These are phyloP conservation scores for Sporothrix humicola DNA, from an alignment of 2,329 filamentous ascomycete genomes.

Conservation along the genomic window DNA sequence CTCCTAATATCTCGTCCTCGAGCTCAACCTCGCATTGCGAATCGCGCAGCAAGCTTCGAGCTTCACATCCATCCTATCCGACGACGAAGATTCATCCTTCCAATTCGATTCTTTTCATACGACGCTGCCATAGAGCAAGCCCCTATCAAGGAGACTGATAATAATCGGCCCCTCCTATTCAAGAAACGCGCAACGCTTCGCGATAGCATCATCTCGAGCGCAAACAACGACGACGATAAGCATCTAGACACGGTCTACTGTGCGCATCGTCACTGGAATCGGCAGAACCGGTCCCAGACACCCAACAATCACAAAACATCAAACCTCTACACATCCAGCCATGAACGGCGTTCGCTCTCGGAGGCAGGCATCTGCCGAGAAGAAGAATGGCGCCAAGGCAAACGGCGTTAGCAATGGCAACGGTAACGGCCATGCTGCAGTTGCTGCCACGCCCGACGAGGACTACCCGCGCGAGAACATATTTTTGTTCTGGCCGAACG, in stretches of 20 bases:
- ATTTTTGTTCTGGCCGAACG: constrained; percentile 80
- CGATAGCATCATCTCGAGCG: not conserved
- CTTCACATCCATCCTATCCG: not conserved
- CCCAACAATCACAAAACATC: not conserved
- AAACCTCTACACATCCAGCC: not conserved
- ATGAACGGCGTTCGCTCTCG: constrained; percentile 44
- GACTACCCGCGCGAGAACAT: constrained; percentile 67
- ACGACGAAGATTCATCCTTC: not conserved
- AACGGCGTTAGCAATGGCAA: constrained; percentile 44
- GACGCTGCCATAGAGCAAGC: not conserved
- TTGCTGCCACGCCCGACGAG: not conserved
- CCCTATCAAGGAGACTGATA: not conserved
- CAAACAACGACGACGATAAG: not conserved
- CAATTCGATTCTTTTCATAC: not conserved
- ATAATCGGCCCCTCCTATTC: not conserved
- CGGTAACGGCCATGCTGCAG: constrained; percentile 46
- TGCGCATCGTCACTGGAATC: not conserved
- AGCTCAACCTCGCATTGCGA: constrained; percentile 24
- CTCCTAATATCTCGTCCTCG: not conserved
- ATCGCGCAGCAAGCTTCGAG: not conserved
- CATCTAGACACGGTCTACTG: not conserved
- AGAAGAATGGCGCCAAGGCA: constrained; percentile 37
- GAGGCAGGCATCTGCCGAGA: constrained; percentile 41
- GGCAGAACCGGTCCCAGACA: not conserved
- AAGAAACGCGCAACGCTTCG: not conserved